Base-by-base conservation (phyloP, 2,329 filamentous ascomycete genomes). In the Cadophora sp. region DNA sequence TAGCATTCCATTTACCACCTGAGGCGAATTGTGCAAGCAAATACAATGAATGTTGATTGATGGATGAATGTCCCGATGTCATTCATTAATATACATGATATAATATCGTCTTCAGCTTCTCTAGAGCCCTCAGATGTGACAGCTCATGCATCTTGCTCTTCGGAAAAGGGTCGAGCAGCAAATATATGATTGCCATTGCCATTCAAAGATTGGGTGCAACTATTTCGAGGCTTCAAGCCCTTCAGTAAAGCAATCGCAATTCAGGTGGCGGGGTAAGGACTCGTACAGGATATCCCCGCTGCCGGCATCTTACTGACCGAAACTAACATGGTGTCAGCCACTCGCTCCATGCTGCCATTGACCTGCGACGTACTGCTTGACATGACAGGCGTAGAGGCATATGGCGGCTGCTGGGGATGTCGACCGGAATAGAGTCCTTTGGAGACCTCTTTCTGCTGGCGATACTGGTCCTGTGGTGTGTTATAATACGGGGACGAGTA, bases 71-170 rank as follows among this genome's bases (percentile, higher is more conserved):
- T n/a, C n/a, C n/a, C n/a, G 14, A 6, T 22, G 2, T 22, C 5
- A 22, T 48, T 48, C 22, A 48, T 48, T 55, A 55, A 5, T 55
- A 55, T 55, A 55, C 26, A 55, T 31, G 19, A 55, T 55, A 11
- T 29, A 55, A 55, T 6, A 8, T 14, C 11, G 11, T 43, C 40
- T 14, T 16, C 40, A 43, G 34, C 6, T 16, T 43, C 12, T 43
- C 40, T 37, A 37, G 8, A 11, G 14, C 34, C 34, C 34, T 37
- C n/a, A n/a, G n/a, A n/a, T 37, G 7, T 9, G 14, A 12, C 34
- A 37, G 34, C n/a, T n/a, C n/a, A n/a, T n/a, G n/a, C n/a, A n/a
- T n/a, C n/a, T n/a, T n/a, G n/a, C n/a, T n/a, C n/a, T n/a, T n/a
- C n/a, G n/a, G n/a, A n/a, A n/a, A n/a, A n/a, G n/a, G n/a, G n/a